Evolutionary conservation across 1,139 yeast genomes (phyloP), one percentile per base, ranked within the genome.

Genomic region (Debaryomyces subglobosus): DNA sequence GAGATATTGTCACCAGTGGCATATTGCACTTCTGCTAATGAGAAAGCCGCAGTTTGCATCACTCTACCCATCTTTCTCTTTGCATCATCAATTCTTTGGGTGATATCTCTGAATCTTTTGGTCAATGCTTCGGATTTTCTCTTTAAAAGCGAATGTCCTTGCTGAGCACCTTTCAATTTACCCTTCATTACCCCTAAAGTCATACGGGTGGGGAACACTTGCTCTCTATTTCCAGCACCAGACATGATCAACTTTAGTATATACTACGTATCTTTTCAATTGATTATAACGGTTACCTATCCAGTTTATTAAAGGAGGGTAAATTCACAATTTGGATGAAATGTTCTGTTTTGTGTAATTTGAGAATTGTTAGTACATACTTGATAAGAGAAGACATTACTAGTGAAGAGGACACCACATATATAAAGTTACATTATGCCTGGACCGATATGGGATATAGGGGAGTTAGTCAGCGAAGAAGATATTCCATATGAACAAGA

Each of bases 21-120:
- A 64, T 94, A 94, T 45, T 94, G 87, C 44, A 94, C 98, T 67
- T 94, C 99, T 1, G 99, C 98, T 59, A 94, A 79, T 10, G 98
- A 92, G 66, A 94, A 94, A 0, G 98, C 96, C 1, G 99, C 99
- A 0, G 96, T 89, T 67, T 94, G 99, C 98, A 94, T 94, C 39
- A 94, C 97, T 56, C 95, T 79, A 43, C 98, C 99, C 99, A 94
- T 94, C 76, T 92, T 94, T 59, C 94, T 83, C 71, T 94, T 94
- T 45, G 98, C 90, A 58, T 92, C 97, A 67, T 94, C 97, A 63
- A 94, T 94, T 66, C 97, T 77, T 65, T 82, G 88, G 33, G 98
- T 91, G 63, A 94, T 94, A 58, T 94, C 99, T 68, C 99, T 84
- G 72, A 94, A 94, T 62, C 99, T 79, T 67, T 92, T 91, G 37